Base-by-base conservation (phyloP, 768 basidiomycete genomes). In the Termitomyces heimii region DNA sequence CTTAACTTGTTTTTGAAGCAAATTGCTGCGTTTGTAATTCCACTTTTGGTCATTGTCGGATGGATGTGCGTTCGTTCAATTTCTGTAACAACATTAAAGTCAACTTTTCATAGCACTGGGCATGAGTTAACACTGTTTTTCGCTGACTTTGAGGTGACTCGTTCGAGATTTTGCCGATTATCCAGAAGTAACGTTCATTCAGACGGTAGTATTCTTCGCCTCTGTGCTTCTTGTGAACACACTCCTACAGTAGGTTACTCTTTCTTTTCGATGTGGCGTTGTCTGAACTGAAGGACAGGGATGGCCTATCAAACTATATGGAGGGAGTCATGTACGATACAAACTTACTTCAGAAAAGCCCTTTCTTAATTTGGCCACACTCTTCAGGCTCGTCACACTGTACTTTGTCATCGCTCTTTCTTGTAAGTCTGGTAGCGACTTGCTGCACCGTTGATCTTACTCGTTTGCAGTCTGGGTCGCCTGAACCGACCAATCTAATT, bases 221-320 rank as follows among this genome's bases (percentile, higher is more conserved):
- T 92, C 93, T 3, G 91, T 96, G 26, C 71, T 96, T 54, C 83
- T 97, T 29, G 91, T 92, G 60, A 93, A 93, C 72, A 82, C 92
- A 7, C 78, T 95, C 10, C 80, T 92, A 60, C 83, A 85, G 84
- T 82, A 58, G 46, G 83, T 78, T 7, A 39, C 28, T 60, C 35
- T 48, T 44, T 54, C 28, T 9, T 40, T n/a, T n/a, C 7, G 10
- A n/a, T 8, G n/a, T 20, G 39, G 2, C 8, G 18, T 7, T 54
- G 34, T 26, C 39, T 48, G 53, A 34, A 35, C 46, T 47, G 29
- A 51, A 37, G 40, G 48, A 9, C 62, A 82, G 85, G 73, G 88
- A 92, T 60, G 93, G 93, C 45, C 88, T 86, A 65, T 87, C 89
- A 16, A 94, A 95, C 66, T 94, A 92, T 67, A 89, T 96, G 86